Percentiles rank a stretch among this genome's conserved stretches.
These are phyloP conservation scores for Sclerotinia minor DNA, from an alignment of 2,329 filamentous ascomycete genomes.

Conservation along the genomic window DNA sequence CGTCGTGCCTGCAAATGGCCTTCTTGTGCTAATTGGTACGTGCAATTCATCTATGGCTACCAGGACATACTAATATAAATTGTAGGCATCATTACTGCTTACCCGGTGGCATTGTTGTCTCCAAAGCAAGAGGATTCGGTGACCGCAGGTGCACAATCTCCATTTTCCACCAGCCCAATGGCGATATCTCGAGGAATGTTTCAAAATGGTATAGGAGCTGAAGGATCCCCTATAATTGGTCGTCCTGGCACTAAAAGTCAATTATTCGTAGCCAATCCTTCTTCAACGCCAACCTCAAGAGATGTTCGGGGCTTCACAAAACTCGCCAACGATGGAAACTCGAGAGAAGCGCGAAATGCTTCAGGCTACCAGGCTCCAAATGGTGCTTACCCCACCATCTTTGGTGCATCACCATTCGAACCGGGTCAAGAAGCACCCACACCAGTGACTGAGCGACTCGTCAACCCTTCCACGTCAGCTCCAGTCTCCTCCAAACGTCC, in stretches of 20 bases:
- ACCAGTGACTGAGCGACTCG: constrained; percentile 5
- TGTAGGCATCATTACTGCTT: constrained; percentile 37
- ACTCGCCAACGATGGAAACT: constrained; percentile 27
- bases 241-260: constrained; percentile 35
- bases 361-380: constrained; percentile 38
- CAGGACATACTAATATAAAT: not conserved
- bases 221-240: constrained; percentile 36
- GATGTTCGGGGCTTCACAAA: constrained; percentile 35
- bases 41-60: constrained; percentile 11
- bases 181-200: constrained; percentile 32
- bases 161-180: constrained; percentile 36
- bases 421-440: constrained; percentile 27
- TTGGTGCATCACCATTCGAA: constrained; percentile 26
- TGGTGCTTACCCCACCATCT: constrained; percentile 35
- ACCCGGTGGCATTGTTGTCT: constrained; percentile 33
- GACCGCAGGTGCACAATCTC: constrained; percentile 40
- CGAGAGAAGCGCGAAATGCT: constrained; percentile 25
- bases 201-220: constrained; percentile 28
- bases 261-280: constrained; percentile 41
- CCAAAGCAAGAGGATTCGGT: constrained; percentile 32
- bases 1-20: constrained; percentile 38
- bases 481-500: constrained; percentile 34
- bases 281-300: constrained; percentile 31
- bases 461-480: not conserved
- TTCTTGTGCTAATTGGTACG: constrained; percentile 40